Evolutionary conservation across 2,329 filamentous ascomycete species (phyloP).

Genomic region (Penicillium sp.): DNA sequence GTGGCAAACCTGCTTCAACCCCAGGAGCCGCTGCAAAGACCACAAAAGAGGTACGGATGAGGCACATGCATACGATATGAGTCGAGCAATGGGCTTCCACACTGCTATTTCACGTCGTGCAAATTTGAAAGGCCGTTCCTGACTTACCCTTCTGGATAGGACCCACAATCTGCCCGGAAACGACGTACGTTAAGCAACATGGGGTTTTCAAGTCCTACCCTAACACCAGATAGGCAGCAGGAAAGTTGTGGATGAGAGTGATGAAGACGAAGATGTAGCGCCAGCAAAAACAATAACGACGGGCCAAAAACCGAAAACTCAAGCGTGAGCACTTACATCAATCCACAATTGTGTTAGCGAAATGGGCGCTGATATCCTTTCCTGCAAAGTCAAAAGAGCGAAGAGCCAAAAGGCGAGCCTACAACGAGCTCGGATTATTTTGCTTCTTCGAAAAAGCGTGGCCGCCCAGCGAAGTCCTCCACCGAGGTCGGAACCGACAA

Average conservation of each 20-base stretch:
- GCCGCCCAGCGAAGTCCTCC: slow-evolving; percentile 36
- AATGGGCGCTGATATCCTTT: no score
- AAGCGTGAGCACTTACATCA: slow-evolving; percentile 41
- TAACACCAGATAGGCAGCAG: slow-evolving; percentile 41
- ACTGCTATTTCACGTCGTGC: no score
- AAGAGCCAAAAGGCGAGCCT: slow-evolving; percentile 48
- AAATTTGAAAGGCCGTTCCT: no score
- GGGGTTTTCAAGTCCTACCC: not conserved
- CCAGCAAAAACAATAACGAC: slow-evolving; percentile 37
- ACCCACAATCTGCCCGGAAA: slow-evolving; percentile 26
- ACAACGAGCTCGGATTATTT: slow-evolving; percentile 61
- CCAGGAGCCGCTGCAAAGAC: slow-evolving; percentile 43
- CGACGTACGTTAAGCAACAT: slow-evolving; percentile 25
- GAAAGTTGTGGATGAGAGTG: slow-evolving; percentile 74
- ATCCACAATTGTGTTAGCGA: no score
- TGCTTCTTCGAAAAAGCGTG: slow-evolving; percentile 51
- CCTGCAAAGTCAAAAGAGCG: slow-evolving; percentile 38
- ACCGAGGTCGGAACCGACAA: slow-evolving; percentile 3
- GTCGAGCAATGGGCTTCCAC: no score
- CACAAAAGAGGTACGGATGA: slow-evolving; percentile 36
- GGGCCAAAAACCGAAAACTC: slow-evolving; percentile 32
- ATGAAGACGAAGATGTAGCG: slow-evolving; percentile 60
- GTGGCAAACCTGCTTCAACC: slow-evolving; percentile 61
- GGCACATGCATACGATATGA: slow-evolving; percentile 7
- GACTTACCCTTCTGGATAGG: slow-evolving; percentile 12